Evolutionary conservation across 768 basidiomycete species (phyloP).

Genomic region (Steccherinum ochraceum): DNA sequence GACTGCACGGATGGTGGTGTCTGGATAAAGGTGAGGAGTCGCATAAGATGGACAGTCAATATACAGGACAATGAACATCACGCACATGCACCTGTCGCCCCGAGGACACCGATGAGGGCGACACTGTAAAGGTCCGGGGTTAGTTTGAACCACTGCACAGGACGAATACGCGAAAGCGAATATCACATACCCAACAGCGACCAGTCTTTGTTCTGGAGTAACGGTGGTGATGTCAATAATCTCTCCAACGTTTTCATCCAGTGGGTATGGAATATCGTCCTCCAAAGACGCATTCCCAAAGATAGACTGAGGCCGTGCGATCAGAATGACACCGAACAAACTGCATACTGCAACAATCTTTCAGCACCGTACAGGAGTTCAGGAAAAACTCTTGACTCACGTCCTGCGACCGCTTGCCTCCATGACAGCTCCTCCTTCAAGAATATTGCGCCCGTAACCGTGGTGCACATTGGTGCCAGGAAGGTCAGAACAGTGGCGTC

Average conservation of each 20-base stretch:
- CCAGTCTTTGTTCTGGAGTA: slow-evolving; percentile 35
- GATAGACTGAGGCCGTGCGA: slow-evolving; percentile 70
- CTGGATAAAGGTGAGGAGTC: slow-evolving; percentile 25
- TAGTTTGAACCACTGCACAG: too few species aligned
- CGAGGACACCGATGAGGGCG: slow-evolving; percentile 59
- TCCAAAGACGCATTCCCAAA: slow-evolving; percentile 40
- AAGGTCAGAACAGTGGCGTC: slow-evolving; percentile 78
- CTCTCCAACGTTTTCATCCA: slow-evolving; percentile 7
- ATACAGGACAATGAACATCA: slow-evolving; percentile 4
- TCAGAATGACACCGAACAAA: slow-evolving; percentile 71
- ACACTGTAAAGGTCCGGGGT: slow-evolving; percentile 32
- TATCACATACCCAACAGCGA: slow-evolving; percentile 48
- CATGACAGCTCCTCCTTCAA: slow-evolving; percentile 53
- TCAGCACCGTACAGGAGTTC: slow-evolving; percentile 12
- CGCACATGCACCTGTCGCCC: slow-evolving; percentile 66
- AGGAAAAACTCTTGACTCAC: slow-evolving; percentile 22
- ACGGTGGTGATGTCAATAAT: slow-evolving; percentile 8
- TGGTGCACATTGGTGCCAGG: slow-evolving; percentile 60
- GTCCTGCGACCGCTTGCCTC: slow-evolving; percentile 49
- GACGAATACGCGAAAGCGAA: too few species aligned
- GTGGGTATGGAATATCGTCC: background rate
- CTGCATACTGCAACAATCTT: slow-evolving; percentile 37
- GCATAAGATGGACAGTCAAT: background rate
- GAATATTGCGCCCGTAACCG: slow-evolving; percentile 53
- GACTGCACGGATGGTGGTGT: slow-evolving; percentile 54